Evolutionary conservation across 2,329 filamentous ascomycete species (phyloP).

Genomic region (Neurospora crassa): DNA sequence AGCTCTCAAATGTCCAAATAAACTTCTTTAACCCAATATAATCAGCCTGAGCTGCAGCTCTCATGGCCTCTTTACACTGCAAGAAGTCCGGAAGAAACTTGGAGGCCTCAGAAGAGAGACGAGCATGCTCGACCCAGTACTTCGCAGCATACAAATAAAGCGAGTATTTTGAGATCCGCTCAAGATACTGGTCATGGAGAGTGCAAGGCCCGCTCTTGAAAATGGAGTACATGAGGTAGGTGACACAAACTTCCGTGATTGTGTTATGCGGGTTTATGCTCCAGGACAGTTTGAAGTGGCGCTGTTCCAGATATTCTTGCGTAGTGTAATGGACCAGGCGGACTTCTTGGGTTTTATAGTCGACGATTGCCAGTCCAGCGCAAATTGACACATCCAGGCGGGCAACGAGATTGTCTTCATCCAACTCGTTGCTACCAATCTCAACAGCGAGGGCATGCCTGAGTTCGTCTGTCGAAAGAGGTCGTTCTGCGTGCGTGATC

Average conservation of each 20-base stretch:
- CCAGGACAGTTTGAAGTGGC: not conserved
- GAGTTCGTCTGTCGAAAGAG: slow-evolving; percentile 23
- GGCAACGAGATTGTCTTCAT: slow-evolving; percentile 21
- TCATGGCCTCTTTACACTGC: slow-evolving; percentile 4
- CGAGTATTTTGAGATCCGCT: slow-evolving; percentile 15
- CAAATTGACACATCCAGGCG: slow-evolving; percentile 21
- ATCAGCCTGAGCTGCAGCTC: slow-evolving; percentile 11
- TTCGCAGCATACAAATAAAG: slow-evolving; percentile 24
- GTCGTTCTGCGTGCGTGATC: slow-evolving; percentile 24
- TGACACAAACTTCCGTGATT: slow-evolving; percentile 15
- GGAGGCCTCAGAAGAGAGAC: slow-evolving; percentile 3
- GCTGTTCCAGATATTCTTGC: slow-evolving; percentile 28
- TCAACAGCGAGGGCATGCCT: slow-evolving; percentile 29
- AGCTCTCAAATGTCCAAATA: too few species aligned
- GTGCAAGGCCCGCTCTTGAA: slow-evolving; percentile 17
- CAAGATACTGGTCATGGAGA: slow-evolving; percentile 12
- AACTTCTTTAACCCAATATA: too few species aligned
- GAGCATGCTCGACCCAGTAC: slow-evolving; percentile 26
- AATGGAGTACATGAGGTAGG: slow-evolving; percentile 20
- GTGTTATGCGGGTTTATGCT: not conserved
- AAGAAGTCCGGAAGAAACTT: slow-evolving; percentile 13
- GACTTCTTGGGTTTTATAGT: slow-evolving; percentile 25
- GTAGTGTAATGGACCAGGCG: slow-evolving; percentile 32
- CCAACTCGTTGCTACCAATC: slow-evolving; percentile 15
- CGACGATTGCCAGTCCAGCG: slow-evolving; percentile 27